These are phyloP conservation scores for Trichoderma harzianum DNA, from an alignment of 2,329 filamentous ascomycete genomes.

Conservation along the genomic window DNA sequence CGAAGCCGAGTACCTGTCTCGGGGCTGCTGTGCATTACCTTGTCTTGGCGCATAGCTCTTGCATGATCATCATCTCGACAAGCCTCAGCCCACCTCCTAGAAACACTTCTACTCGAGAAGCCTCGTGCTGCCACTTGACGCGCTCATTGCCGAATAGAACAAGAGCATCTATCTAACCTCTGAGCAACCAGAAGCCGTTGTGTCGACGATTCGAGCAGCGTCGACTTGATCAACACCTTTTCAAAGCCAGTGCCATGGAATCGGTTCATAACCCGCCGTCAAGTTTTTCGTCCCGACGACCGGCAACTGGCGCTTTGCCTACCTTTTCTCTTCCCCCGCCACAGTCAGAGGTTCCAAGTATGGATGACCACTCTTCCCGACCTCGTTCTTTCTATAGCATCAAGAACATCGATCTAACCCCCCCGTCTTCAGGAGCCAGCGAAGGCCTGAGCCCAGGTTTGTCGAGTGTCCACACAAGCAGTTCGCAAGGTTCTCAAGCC, in stretches of 20 bases:
- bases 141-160: background rate
- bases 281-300: constrained; percentile 35
- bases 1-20: background rate
- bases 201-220: background rate
- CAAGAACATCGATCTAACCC: constrained; percentile 18
- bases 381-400: constrained; percentile 28
- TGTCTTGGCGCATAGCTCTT: background rate
- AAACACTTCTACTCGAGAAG: background rate
- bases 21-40: background rate
- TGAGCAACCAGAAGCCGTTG: background rate
- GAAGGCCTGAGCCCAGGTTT: constrained; percentile 62
- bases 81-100: background rate
- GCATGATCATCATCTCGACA: background rate
- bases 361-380: constrained; percentile 25
- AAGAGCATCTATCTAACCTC: background rate
- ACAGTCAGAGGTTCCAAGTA: constrained; percentile 37
- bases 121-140: background rate
- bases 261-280: constrained; percentile 19
- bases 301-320: constrained; percentile 34
- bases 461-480: constrained; percentile 58
- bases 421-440: constrained; percentile 45
- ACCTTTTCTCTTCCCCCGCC: constrained; percentile 37
- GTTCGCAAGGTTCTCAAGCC: constrained; percentile 56
- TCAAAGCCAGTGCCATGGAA: constrained; percentile 27
- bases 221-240: background rate